Percentiles rank a stretch among this genome's conserved stretches.
These are phyloP conservation scores for Metschnikowia henanensis DNA, from an alignment of 805 yeast species.

Conservation along the genomic window DNA sequence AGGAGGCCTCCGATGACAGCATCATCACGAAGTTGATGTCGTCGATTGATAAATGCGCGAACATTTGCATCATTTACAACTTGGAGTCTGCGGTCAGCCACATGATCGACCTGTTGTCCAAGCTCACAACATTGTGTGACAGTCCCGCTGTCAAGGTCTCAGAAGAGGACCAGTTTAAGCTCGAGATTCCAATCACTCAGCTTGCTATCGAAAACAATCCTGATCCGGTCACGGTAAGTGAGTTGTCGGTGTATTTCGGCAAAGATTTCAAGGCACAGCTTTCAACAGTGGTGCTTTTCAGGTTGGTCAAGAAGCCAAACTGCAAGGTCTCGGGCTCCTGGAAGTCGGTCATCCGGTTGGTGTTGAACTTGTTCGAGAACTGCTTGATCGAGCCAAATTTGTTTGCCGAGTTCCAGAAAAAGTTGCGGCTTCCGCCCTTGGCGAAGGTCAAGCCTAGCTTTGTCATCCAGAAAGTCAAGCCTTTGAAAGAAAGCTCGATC, in stretches of 20 bases:
- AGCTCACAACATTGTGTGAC: constrained; percentile 64
- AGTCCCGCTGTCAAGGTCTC: constrained; percentile 21
- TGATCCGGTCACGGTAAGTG: constrained; percentile 71
- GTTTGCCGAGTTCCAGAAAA: constrained; percentile 64
- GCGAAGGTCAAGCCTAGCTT: constrained; percentile 67
- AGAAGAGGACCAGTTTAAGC: constrained; percentile 22
- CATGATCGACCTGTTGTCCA: constrained; percentile 64
- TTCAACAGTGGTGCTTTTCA: constrained; percentile 81
- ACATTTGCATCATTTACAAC: constrained; percentile 66
- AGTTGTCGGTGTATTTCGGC: constrained; percentile 81
- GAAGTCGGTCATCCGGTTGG: constrained; percentile 56
- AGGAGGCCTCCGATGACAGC: constrained; percentile 88
- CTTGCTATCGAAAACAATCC: constrained; percentile 52
- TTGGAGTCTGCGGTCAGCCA: constrained; percentile 59
- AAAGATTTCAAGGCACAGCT: constrained; percentile 89
- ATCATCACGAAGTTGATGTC: constrained; percentile 85
- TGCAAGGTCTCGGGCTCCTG: constrained; percentile 56
- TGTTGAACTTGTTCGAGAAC: constrained; percentile 68
- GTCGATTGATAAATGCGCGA: constrained; percentile 82
- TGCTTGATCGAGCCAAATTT: constrained; percentile 63
- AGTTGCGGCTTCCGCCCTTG: constrained; percentile 50
- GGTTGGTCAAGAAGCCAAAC: constrained; percentile 63
- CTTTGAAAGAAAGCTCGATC: constrained; percentile 73
- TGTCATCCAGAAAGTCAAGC: constrained; percentile 60
- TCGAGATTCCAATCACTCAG: constrained; percentile 36